phyloP scores from a whole-genome alignment of 2,329 filamentous ascomycete species.

The Cladophialophora carrionii region DNA sequence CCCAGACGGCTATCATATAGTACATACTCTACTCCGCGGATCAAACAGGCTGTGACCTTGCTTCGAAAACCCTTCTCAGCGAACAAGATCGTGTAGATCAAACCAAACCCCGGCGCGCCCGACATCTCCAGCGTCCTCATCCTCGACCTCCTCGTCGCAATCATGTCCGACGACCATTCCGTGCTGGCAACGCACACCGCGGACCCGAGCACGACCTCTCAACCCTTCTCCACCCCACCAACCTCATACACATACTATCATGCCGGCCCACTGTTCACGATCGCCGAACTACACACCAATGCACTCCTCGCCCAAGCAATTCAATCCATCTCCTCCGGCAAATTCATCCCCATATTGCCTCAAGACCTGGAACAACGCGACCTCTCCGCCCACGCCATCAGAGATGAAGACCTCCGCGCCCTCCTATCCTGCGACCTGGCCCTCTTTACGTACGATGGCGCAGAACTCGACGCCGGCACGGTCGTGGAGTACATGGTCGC shows the following conservation, averaged over 20 bases:
- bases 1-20: too few species aligned
- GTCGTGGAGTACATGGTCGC: conserved; percentile 39
- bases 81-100: too few species aligned
- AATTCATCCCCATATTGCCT: conserved; percentile 37
- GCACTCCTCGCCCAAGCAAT: conserved; percentile 34
- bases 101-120: too few species aligned
- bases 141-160: not conserved
- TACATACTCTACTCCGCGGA: too few species aligned
- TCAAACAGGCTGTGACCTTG: too few species aligned
- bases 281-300: conserved; percentile 39
- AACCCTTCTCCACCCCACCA: conserved; percentile 22
- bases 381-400: conserved; percentile 36
- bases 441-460: conserved; percentile 38
- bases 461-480: conserved; percentile 38
- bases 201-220: conserved; percentile 13
- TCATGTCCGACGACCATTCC: conserved; percentile 4
- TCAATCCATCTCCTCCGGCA: conserved; percentile 28
- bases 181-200: conserved; percentile 28
- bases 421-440: conserved; percentile 38
- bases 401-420: conserved; percentile 37
- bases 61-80: too few species aligned
- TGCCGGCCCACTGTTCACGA: conserved; percentile 38
- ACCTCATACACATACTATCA: conserved; percentile 39
- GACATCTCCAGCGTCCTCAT: not conserved
- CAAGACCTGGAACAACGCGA: conserved; percentile 38